A percentile compares a stretch with the other conserved stretches of the same genome.
Conservation (phyloP, 768 basidiomycete species). For the Pulveroboletus sp. region DNA sequence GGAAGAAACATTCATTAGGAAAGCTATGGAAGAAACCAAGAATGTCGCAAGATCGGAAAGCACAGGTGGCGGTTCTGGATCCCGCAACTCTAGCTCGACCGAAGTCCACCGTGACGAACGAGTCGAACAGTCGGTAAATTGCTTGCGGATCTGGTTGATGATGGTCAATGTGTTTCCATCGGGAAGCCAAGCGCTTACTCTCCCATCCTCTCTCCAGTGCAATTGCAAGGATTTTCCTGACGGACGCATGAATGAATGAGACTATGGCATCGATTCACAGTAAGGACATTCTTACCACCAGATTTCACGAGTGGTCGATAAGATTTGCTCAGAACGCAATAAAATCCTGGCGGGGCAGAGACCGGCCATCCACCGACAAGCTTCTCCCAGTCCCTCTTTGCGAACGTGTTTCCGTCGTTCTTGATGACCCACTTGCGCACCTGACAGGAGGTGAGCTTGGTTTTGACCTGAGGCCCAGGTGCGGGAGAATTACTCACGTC, state of each 20-base stretch:
- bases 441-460: slow-evolving; percentile 5
- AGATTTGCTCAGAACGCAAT: slow-evolving; percentile 17
- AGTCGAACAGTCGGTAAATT: background rate
- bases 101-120: slow-evolving; percentile 6
- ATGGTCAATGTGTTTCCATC: background rate
- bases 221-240: slow-evolving; percentile 16
- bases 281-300: background rate
- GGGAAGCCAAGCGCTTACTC: background rate
- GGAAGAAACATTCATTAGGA: background rate
- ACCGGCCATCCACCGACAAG: slow-evolving; percentile 1
- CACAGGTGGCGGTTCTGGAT: slow-evolving; percentile 1
- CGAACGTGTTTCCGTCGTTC: slow-evolving; percentile 7
- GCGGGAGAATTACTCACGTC: background rate
- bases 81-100: slow-evolving; percentile 9
- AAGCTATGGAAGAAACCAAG: slow-evolving; percentile 10
- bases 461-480: background rate
- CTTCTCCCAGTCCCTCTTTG: slow-evolving; percentile 9
- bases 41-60: slow-evolving; percentile 11
- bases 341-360: slow-evolving; percentile 8
- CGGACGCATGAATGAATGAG: background rate
- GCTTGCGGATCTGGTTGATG: slow-evolving; percentile 5
- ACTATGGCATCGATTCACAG: background rate
- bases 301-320: slow-evolving; percentile 14
- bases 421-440: slow-evolving; percentile 11
- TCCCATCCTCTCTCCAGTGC: slow-evolving; percentile 3